Conservation (phyloP, 148 eudicot genomes). For the Cornus suecica region DNA sequence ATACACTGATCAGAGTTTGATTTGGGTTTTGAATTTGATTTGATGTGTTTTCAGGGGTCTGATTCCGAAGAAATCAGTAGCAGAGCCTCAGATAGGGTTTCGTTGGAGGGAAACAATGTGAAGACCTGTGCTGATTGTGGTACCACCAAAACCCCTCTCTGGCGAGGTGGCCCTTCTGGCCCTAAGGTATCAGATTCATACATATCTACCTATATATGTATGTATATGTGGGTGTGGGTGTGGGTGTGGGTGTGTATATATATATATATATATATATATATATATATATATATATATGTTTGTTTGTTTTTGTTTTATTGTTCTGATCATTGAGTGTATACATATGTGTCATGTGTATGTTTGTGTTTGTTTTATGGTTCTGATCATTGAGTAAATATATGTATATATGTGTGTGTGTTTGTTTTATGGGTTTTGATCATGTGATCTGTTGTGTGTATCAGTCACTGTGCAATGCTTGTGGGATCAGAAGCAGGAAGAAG, state of each 20-base stretch:
- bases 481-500: constrained; percentile 89
- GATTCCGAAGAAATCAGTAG: constrained; percentile 48
- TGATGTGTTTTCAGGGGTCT: constrained; percentile 36
- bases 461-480: constrained; percentile 98
- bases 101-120: constrained; percentile 42
- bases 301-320: neutral
- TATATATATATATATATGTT: no score
- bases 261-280: no score
- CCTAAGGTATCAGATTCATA: constrained; percentile 61
- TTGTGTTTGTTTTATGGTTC: constrained; percentile 4
- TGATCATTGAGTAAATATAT: no score
- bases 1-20: constrained; percentile 1
- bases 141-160: constrained; percentile 90
- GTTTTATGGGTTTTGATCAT: constrained; percentile 9
- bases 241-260: no score
- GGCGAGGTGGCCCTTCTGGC: constrained; percentile 96
- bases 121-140: constrained; percentile 94
- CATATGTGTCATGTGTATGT: no score
- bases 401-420: no score
- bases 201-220: neutral
- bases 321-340: constrained; percentile 21
- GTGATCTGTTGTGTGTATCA: constrained; percentile 22
- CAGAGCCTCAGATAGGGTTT: constrained; percentile 38
- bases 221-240: neutral
- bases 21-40: neutral